Evolutionary conservation across 805 yeast species (phyloP), one percentile per base, ranked within the genome.

Genomic region (Komagataella pseudopastoris): DNA sequence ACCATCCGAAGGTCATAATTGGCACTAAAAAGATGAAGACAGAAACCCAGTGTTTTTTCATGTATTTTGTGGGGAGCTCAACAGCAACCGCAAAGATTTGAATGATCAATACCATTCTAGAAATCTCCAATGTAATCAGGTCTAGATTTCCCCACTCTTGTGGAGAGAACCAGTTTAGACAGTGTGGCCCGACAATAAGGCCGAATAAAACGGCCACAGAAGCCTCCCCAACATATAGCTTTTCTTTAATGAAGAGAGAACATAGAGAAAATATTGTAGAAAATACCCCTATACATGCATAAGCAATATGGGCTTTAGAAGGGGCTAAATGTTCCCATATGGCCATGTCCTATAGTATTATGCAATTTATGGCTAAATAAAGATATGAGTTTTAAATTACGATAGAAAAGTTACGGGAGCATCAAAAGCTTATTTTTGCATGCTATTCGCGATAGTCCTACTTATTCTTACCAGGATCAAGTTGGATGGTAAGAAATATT

Each of bases 21-120:
- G 86, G 86, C 10, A 81, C 65, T 49, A 83, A 67, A 54, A 83
- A 71, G 46, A 81, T 66, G n/a, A 75, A 63, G 43, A 83, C 75
- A 14, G 83, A 74, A 23, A 65, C 56, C 81, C 84, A 80, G 57
- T 80, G 81, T 51, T 74, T 74, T 58, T 71, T 68, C 69, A 83
- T 72, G 58, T 83, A 83, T 57, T 79, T 79, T 49, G 80, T 74
- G 6, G 90, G 90, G 53, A 83, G 70, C 63, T 83, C 88, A 39
- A 82, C 86, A 2, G 88, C 83, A 44, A 81, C 85, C 2, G 87
- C 80, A 52, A 81, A 81, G 49, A 83, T 80, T 68, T 84, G 89
- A 54, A 84, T 77, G 56, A 85, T 81, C 54, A 83, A 68, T 12
- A 83, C 83, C 3, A 84, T 75, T 46, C 88, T 68, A 54, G 83